Evolutionary conservation across 768 basidiomycete genomes (phyloP).

Genomic region (Pleurotus tuoliensis): DNA sequence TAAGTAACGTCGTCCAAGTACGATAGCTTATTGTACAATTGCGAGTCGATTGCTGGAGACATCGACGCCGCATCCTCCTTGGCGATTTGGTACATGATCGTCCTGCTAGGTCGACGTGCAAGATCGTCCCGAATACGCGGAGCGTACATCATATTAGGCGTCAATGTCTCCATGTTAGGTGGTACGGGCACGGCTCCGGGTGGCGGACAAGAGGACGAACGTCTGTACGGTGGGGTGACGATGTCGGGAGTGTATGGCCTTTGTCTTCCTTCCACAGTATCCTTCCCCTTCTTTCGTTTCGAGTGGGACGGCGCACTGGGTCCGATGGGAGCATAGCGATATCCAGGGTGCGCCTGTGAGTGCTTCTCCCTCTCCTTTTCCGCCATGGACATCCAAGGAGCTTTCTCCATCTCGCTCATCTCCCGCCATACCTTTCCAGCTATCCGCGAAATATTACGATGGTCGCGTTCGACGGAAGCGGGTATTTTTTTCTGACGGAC

Average conservation of each 20-base stretch:
- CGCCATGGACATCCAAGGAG: slow-evolving; percentile 50
- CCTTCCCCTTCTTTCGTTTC: slow-evolving; percentile 10
- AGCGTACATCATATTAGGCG: background rate
- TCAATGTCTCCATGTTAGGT: background rate
- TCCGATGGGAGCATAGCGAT: slow-evolving; percentile 33
- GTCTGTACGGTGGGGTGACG: slow-evolving; percentile 15
- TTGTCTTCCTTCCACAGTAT: slow-evolving; percentile 3
- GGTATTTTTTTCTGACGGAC: slow-evolving; percentile 60
- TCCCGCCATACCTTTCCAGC: slow-evolving; percentile 65
- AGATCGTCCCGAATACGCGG: slow-evolving; percentile 3
- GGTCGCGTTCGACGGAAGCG: slow-evolving; percentile 52
- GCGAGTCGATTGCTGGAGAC: background rate
- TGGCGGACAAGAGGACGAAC: slow-evolving; percentile 41
- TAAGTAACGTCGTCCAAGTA: slow-evolving; percentile 3
- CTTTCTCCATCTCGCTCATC: slow-evolving; percentile 41
- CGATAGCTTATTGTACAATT: background rate
- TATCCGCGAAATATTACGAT: slow-evolving; percentile 65
- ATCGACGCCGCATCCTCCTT: background rate
- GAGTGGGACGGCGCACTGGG: background rate
- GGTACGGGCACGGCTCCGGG: slow-evolving; percentile 27
- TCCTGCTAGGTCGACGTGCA: slow-evolving; percentile 3
- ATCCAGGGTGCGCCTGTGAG: slow-evolving; percentile 35
- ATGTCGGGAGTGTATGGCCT: background rate
- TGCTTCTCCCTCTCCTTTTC: slow-evolving; percentile 43
- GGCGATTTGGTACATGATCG: slow-evolving; percentile 4